Evolutionary conservation across 225 moss, liverwort and hornwort species (phyloP).

Genomic region (Thuidium tamariscinum): DNA sequence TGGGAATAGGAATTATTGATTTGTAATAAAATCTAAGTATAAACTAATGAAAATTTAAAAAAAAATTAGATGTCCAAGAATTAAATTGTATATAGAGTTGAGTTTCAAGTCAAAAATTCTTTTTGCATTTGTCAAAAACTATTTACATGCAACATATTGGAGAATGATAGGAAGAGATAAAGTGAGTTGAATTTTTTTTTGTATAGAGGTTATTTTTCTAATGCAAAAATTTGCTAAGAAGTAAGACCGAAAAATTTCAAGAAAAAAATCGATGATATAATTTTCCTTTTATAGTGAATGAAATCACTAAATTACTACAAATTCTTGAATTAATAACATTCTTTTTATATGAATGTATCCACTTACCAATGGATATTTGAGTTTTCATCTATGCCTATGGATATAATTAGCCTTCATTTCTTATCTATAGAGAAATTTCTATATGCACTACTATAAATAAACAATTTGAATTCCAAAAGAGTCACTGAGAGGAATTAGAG

Average conservation of each 20-base stretch:
- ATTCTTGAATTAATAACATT: background rate
- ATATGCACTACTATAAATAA: background rate
- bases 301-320: background rate
- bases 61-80: background rate
- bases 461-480: too few species aligned
- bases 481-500: too few species aligned
- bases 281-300: background rate
- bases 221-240: background rate
- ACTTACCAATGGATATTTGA: background rate
- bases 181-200: background rate
- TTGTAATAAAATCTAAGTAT: too few species aligned
- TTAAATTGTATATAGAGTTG: background rate
- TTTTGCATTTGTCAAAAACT: background rate
- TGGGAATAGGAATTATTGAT: too few species aligned
- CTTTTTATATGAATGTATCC: background rate
- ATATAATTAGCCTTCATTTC: too few species aligned
- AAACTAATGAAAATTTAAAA: background rate
- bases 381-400: background rate
- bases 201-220: background rate
- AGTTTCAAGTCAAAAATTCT: rapidly evolving
- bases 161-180: too few species aligned
- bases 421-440: background rate
- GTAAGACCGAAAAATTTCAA: background rate
- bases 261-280: background rate
- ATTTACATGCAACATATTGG: background rate